Conservation (phyloP, 148 eudicot genomes). For the Rhododendron vialii region DNA sequence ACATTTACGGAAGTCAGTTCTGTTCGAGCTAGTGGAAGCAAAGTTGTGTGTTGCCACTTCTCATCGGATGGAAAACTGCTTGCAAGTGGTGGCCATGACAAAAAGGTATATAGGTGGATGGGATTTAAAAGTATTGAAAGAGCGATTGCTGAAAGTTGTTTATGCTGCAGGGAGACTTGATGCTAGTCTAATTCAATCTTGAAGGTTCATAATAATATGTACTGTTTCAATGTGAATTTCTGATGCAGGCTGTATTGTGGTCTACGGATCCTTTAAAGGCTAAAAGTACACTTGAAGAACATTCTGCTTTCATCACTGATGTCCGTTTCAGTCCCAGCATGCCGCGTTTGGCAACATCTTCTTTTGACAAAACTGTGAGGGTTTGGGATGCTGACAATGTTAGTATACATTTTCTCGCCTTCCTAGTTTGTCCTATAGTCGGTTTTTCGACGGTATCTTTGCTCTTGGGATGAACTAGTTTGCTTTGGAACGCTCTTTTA, state of each 20-base stretch:
- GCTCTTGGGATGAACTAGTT: not conserved
- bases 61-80: slow-evolving; percentile 92
- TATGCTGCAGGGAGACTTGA: not conserved
- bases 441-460: not conserved
- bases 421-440: not conserved
- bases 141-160: not conserved
- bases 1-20: slow-evolving; percentile 74
- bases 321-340: slow-evolving; percentile 90
- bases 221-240: slow-evolving; percentile 3
- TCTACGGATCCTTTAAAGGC: slow-evolving; percentile 66
- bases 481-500: not conserved
- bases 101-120: slow-evolving; percentile 44
- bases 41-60: slow-evolving; percentile 87
- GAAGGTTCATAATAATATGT: not conserved
- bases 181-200: not conserved
- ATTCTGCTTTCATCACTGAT: slow-evolving; percentile 70
- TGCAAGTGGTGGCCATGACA: slow-evolving; percentile 94
- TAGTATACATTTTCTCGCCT: slow-evolving; percentile 20
- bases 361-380: slow-evolving; percentile 85
- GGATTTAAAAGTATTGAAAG: not conserved
- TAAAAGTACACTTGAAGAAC: slow-evolving; percentile 80
- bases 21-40: slow-evolving; percentile 73
- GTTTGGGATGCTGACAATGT: slow-evolving; percentile 94
- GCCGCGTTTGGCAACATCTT: slow-evolving; percentile 87
- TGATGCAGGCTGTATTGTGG: slow-evolving; percentile 79